Base-by-base conservation (phyloP, 345 rosid genomes). In the Tarenaya hassleriana region DNA sequence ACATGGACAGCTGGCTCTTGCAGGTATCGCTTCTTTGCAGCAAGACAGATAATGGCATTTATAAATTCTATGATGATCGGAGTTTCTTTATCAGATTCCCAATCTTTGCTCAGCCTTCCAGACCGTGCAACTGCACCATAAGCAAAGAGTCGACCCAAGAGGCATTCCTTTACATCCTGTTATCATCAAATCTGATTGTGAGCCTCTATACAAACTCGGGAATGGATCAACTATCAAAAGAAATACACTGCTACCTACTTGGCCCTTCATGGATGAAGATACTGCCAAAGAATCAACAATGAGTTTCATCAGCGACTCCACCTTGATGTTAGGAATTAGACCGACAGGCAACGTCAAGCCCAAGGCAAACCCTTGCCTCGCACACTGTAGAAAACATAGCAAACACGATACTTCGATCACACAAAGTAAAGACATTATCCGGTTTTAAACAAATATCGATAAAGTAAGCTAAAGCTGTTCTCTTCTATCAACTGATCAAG, bases 311-410 rank as follows among this genome's bases (percentile, higher is more conserved):
- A 88, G 47, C 10, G 95, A 70, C 24, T 76, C 94, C 49, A 88
- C 58, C 53, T 70, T 77, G 69, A 94, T 73, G 70, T 76, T 58
- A 38, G 87, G 63, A 46, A 88, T 70, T 8, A 69, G 39, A 46
- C 79, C 58, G 52, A 83, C 52, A 58, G 78, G 58, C 49, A 80
- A 63, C 11, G 88, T 74, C 72, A 92, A 72, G 49, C 94, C 98
- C 73, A 92, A 73, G 1, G 99, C 86, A 75, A 88, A 94, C 34
- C 97, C 97, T 66, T 85, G 95, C 59, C 97, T 86, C 34, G 95
- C 99, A 66, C 88, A 88, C 97, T 88, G 75, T 69, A 71, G 60
- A 52, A 55, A 16, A 31, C 41, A 37, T 10, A 33, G 15, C 17
- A 24, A 24, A 24, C 13, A 62, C 14, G 3, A 12, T 18, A 47